These are phyloP conservation scores for Cichorium intybus DNA, from an alignment of 140 eudicot species.

Conservation along the genomic window DNA sequence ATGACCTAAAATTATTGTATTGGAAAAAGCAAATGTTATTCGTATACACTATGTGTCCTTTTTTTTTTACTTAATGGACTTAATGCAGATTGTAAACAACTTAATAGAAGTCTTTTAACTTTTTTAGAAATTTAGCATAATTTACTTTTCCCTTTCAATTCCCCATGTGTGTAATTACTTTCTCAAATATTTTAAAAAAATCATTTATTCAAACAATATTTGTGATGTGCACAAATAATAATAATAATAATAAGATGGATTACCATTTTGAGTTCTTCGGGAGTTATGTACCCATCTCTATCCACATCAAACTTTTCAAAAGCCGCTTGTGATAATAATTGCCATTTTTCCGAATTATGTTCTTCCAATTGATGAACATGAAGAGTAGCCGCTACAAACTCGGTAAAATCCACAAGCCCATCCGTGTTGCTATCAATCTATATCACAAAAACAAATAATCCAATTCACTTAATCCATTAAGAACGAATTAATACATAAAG, in stretches of 20 bases:
- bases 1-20: background rate
- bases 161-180: too few species aligned
- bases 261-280: conserved; percentile 94
- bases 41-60: too few species aligned
- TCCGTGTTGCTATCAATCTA: conserved; percentile 97
- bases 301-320: conserved; percentile 94
- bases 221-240: background rate
- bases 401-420: conserved; percentile 91
- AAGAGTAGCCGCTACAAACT: conserved; percentile 95
- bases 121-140: too few species aligned
- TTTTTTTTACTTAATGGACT: too few species aligned
- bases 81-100: too few species aligned
- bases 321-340: conserved; percentile 80
- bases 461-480: background rate
- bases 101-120: too few species aligned
- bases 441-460: conserved; percentile 17
- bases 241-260: background rate
- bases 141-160: too few species aligned
- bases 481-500: background rate
- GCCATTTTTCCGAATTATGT: conserved; percentile 86
- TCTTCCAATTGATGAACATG: conserved; percentile 96
- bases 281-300: conserved; percentile 87
- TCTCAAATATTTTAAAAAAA: too few species aligned
- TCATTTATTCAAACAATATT: too few species aligned
- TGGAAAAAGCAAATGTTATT: too few species aligned